phyloP scores from a whole-genome alignment of 2,329 filamentous ascomycete species.

The Mycocentrospora acerina region DNA sequence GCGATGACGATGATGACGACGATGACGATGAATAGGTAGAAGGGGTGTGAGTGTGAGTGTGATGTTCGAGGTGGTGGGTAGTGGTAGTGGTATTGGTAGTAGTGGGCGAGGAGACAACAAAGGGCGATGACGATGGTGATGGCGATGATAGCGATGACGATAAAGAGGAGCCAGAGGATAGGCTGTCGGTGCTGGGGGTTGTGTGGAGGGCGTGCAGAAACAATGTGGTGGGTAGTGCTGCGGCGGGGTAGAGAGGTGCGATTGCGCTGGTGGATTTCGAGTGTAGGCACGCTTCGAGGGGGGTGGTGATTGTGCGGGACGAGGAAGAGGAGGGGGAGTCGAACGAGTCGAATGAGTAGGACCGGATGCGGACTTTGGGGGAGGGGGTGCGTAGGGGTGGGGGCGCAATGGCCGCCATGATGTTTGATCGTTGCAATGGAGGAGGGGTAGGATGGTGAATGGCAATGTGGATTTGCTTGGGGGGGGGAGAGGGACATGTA shows the following conservation, averaged over 20 bases:
- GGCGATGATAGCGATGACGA: too few species aligned
- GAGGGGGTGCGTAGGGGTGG: slow-evolving; percentile 35
- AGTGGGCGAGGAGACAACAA: too few species aligned
- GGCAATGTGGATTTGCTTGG: neutral
- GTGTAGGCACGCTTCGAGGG: slow-evolving; percentile 36
- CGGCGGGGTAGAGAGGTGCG: neutral
- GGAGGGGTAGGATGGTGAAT: neutral
- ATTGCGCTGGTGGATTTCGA: slow-evolving; percentile 40
- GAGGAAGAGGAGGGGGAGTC: slow-evolving; percentile 35
- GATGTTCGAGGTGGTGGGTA: too few species aligned
- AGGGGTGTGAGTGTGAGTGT: too few species aligned
- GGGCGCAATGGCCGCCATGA: slow-evolving; percentile 22
- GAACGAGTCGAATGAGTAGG: slow-evolving; percentile 37
- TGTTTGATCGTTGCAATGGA: slow-evolving; percentile 4
- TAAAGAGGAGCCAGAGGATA: too few species aligned
- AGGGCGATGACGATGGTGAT: slow-evolving; percentile 1
- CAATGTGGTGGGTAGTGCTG: slow-evolving; percentile 5
- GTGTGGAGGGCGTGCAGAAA: slow-evolving; percentile 6
- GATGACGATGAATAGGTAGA: too few species aligned
- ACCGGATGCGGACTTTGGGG: slow-evolving; percentile 39
- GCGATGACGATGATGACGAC: too few species aligned
- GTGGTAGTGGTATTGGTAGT: too few species aligned
- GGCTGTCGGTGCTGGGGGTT: neutral
- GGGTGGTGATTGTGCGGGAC: slow-evolving; percentile 29
- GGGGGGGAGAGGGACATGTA: too few species aligned